These are phyloP conservation scores for Sugiyamaella pinicola DNA, from an alignment of 1,139 yeast genomes.

Conservation along the genomic window DNA sequence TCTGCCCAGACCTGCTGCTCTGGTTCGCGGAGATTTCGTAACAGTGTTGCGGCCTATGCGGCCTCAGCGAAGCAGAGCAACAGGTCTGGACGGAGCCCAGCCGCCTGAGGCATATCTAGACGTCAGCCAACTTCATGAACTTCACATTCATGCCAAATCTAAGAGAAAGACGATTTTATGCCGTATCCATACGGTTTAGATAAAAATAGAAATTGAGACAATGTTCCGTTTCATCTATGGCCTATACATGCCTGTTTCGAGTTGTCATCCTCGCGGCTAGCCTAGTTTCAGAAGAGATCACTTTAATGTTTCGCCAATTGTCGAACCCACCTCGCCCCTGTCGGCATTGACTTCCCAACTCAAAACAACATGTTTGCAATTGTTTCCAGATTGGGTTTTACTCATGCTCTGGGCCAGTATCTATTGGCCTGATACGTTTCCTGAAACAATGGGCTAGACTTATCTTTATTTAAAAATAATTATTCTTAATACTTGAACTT, in stretches of 20 bases:
- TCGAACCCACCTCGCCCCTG: background rate
- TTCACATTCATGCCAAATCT: background rate
- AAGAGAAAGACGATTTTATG: background rate
- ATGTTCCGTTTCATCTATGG: constrained; percentile 3
- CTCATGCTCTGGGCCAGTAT: no score
- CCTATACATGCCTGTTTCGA: background rate
- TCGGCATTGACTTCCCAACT: constrained; percentile 12
- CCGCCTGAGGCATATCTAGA: no score
- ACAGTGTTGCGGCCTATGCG: no score
- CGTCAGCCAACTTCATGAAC: background rate
- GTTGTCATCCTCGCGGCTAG: background rate
- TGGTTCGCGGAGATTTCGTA: no score
- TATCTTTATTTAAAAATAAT: constrained; percentile 7
- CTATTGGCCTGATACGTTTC: constrained; percentile 15
- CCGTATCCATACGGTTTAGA: background rate
- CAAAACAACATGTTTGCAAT: background rate
- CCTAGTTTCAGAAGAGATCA: no score
- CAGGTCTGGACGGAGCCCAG: no score
- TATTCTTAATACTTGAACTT: constrained; percentile 7
- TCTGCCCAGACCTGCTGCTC: no score
- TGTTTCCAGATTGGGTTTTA: constrained; percentile 11
- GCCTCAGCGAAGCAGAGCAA: no score
- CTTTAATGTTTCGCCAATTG: constrained; percentile 7
- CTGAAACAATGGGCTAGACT: constrained; percentile 8
- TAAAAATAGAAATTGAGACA: constrained; percentile 1